Conservation (phyloP, 306 rosid genomes). For the Vigna unguiculata region DNA sequence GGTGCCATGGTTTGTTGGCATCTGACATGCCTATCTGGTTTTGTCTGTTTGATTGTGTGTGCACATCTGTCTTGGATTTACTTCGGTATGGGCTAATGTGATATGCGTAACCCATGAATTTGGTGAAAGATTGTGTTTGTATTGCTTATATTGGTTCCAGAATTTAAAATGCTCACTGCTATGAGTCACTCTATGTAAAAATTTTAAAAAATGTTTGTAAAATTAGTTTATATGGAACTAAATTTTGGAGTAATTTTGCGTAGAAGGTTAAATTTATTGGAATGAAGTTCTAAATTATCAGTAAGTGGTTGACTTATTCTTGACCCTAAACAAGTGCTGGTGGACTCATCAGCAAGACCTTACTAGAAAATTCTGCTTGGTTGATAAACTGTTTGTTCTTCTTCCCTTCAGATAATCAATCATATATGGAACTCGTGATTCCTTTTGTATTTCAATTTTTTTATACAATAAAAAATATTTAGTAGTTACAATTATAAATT, state of each 20-base stretch:
- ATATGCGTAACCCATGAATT: neutral
- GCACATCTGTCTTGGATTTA: constrained; percentile 16
- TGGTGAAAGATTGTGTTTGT: neutral
- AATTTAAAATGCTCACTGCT: constrained; percentile 13
- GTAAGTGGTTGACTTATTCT: constrained; percentile 10
- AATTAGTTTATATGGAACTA: neutral
- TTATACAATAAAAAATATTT: neutral
- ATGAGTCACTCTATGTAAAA: neutral
- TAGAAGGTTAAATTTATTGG: constrained; percentile 5
- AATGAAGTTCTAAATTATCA: neutral
- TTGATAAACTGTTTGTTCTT: neutral
- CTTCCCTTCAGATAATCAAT: constrained; percentile 7
- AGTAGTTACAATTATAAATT: constrained; percentile 19
- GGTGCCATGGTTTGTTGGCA: constrained; percentile 21
- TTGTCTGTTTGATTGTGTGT: constrained; percentile 27
- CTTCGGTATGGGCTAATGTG: neutral
- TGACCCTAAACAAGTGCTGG: constrained; percentile 29
- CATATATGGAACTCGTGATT: neutral
- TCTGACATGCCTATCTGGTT: neutral
- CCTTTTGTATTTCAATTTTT: neutral
- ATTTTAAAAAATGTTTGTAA: neutral
- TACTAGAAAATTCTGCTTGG: constrained; percentile 26
- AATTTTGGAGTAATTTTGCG: neutral
- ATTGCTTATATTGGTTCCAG: neutral
- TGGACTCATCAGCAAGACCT: constrained; percentile 17